Base-by-base conservation (phyloP, 768 basidiomycete genomes). In the Tephrocybe sp. region DNA sequence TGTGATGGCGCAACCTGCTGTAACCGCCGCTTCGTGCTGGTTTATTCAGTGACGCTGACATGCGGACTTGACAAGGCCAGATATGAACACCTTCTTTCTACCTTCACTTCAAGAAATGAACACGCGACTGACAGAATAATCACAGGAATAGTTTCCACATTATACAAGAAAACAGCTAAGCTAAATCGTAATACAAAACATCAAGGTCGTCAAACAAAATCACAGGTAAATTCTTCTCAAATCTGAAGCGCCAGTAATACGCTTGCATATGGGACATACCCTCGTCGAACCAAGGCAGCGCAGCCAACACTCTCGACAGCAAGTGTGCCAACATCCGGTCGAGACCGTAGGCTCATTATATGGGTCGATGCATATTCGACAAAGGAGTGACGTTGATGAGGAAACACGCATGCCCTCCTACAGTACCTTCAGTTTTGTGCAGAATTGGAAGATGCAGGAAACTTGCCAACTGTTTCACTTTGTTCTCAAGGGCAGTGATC, bases 251-350 rank as follows among this genome's bases (percentile, higher is more conserved):
- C 76, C 75, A 23, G 90, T 92, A 49, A 93, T 93, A 44, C 90
- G 80, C 67, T 92, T 90, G 74, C 90, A 93, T 57, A 92, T 91
- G 0, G 90, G 90, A 64, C 90, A 93, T 14, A 92, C 75, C 62
- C 85, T 89, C 6, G 88, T 91, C 10, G 88, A 81, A 18, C 86
- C 87, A 37, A 93, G 74, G 65, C 90, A 91, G n/a, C 83, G 82
- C 28, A 93, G 67, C 90, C 90, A 93, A 65, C 90, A 93, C 60
- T 83, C 83, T 38, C 83, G 74, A 62, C 90, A 93, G 57, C 86
- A 91, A 0, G 88, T 88, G 62, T 93, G 90, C 90, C 90, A 93
- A 65, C 90, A 93, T 6, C 89, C 89, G 0, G 88, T 90, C 12
- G 88, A 90, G 8, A 84, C 80, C 0, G 89, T 90, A 0, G 90